Conservation (phyloP, 768 basidiomycete genomes). For the Naganishia vishniacii region DNA sequence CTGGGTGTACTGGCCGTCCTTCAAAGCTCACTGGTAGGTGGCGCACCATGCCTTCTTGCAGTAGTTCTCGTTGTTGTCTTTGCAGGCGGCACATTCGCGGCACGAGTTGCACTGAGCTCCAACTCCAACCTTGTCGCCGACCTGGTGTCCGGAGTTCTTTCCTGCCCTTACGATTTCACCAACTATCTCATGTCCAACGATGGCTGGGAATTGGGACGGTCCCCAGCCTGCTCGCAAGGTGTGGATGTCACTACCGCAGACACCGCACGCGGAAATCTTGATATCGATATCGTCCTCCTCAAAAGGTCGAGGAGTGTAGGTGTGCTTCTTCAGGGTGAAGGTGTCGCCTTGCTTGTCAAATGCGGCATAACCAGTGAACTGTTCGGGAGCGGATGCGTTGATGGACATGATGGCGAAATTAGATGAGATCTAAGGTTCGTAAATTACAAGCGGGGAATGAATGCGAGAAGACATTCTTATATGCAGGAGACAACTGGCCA, state of each 20-base stretch:
- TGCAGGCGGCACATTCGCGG: conserved; percentile 54
- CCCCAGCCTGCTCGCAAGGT: conserved; percentile 52
- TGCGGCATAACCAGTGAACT: conserved; percentile 29
- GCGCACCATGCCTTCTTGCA: conserved; percentile 49
- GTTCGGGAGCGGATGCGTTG: conserved; percentile 7
- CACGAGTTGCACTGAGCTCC: conserved; percentile 57
- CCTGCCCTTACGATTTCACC: conserved; percentile 56
- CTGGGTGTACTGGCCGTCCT: conserved; percentile 31
- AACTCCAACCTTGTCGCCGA: conserved; percentile 59
- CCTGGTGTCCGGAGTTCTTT: conserved; percentile 53
- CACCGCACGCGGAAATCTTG: conserved; percentile 35
- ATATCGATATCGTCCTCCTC: conserved; percentile 31
- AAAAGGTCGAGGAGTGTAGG: conserved; percentile 31
- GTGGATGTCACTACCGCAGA: conserved; percentile 57
- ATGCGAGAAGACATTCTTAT: too few relatives aligned
- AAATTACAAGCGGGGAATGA: too few relatives aligned
- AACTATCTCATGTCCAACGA: conserved; percentile 58
- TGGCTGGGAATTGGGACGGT: conserved; percentile 32
- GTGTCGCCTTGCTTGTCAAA: conserved; percentile 24
- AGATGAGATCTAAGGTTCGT: too few relatives aligned
- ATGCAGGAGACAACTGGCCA: too few relatives aligned
- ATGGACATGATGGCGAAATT: background rate
- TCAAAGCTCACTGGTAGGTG: conserved; percentile 32
- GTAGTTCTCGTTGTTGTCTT: conserved; percentile 56
- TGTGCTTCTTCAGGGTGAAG: conserved; percentile 29